Base-by-base conservation (phyloP, 177 flowering plant genomes). In the Tripterygium wilfordii region DNA sequence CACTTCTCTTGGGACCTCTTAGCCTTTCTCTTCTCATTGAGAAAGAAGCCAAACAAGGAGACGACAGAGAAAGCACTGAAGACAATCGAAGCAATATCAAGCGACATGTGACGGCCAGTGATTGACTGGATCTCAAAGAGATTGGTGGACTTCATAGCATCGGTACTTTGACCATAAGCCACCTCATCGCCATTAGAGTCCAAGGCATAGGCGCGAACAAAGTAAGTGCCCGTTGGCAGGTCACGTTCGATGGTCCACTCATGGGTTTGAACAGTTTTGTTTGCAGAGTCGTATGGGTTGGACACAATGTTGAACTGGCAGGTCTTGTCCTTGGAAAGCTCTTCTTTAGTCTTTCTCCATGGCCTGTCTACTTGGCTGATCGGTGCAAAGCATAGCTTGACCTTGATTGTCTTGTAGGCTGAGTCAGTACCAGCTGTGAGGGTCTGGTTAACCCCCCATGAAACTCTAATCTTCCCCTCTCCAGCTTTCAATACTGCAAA, bases 41-140 rank as follows among this genome's bases (percentile, higher is more conserved):
- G 37, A 64, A 82, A 85, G 68, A 90, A 86, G 13, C 72, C 78
- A 20, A 65, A 33, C 55, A 87, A 51, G 4, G 94, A 48, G 21
- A 79, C 12, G 1, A 90, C 64, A 1, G 97, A 72, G 76, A 90
- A 80, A 12, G 70, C 87, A 18, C 95, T 87, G 81, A 82, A 85
- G 49, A 70, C 65, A 36, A 56, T 64, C 8, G 89, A 75, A 9
- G 82, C 85, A 16, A 84, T 73, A 47, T 87, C 94, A 1, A 90
- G 61, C 0, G 95, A 77, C 8, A 23, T 38, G 44, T 71, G 81
- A 33, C 96, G 83, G 8, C 96, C 97, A 3, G 64, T 52, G 70
- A 84, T 66, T 3, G 75, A 74, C 41, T 83, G 60, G 9, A 84
- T 41, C 0, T 54, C 44, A 33, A 86, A 77, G 16, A 83, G 57